Conservation (phyloP, 352 stramenopile genomes). For the Nothophytophthora sp. region DNA sequence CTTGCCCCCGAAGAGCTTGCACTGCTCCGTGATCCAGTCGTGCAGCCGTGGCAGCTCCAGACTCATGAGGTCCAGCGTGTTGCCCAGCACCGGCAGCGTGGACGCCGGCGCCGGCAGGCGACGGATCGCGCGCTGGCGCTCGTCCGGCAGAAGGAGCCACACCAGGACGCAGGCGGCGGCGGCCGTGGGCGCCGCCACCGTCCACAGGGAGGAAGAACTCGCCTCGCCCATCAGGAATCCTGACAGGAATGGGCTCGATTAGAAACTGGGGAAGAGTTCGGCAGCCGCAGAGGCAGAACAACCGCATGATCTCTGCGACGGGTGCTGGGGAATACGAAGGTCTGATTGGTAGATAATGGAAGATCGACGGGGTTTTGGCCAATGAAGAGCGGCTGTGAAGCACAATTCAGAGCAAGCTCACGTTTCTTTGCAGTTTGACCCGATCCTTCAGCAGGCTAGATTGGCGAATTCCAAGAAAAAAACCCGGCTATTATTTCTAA, state of each 20-base stretch:
- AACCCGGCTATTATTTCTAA: no score
- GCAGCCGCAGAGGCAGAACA: no score
- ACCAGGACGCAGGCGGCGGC: conserved; percentile 21
- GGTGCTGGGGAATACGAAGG: no score
- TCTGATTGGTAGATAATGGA: no score
- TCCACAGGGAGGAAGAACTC: conserved; percentile 16
- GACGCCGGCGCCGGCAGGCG: conserved; percentile 28
- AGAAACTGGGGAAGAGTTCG: neutral
- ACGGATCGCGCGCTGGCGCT: conserved; percentile 24
- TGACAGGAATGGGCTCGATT: neutral
- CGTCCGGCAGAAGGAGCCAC: conserved; percentile 23
- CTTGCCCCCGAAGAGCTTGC: conserved; percentile 30
- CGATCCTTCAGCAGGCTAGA: no score
- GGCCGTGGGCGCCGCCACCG: conserved; percentile 8
- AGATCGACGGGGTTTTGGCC: no score
- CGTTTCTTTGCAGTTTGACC: no score
- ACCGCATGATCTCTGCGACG: no score
- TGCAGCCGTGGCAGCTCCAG: conserved; percentile 39
- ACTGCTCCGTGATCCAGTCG: conserved; percentile 52
- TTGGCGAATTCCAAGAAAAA: no score
- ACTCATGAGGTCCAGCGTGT: conserved; percentile 43
- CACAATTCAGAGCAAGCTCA: no score
- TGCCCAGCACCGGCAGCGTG: conserved; percentile 44
- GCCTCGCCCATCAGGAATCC: neutral
- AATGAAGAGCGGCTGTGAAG: no score